A percentile compares a stretch with the other conserved stretches of the same genome.
Evolutionary conservation across 1,284 basidiomycete genomes (phyloP).

Genomic region (Tilletia caries): DNA sequence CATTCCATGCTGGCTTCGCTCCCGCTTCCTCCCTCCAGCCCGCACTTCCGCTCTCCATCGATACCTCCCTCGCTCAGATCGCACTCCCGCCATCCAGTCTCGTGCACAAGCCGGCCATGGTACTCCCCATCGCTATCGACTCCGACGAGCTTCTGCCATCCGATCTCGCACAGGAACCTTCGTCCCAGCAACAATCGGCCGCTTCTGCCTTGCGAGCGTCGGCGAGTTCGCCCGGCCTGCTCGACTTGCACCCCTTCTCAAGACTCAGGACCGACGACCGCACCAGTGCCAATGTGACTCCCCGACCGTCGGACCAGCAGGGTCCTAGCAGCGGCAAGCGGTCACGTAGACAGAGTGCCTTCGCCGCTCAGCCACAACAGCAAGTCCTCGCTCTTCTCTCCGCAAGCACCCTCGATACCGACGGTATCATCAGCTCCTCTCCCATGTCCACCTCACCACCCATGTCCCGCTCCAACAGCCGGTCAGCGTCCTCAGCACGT

Average conservation of each 20-base stretch:
- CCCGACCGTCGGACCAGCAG: background rate
- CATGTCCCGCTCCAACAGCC: conserved; percentile 14
- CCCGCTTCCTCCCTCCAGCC: conserved; percentile 23
- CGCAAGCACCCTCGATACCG: background rate
- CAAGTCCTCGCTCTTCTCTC: background rate
- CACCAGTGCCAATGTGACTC: background rate
- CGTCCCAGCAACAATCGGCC: no score
- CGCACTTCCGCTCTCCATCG: conserved; percentile 32
- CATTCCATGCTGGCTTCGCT: conserved; percentile 2
- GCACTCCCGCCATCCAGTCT: conserved; percentile 25
- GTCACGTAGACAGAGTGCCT: background rate
- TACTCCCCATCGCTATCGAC: conserved; percentile 9
- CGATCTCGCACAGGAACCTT: no score
- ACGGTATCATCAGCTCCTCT: background rate
- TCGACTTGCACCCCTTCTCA: background rate
- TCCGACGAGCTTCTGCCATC: no score
- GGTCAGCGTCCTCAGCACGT: background rate
- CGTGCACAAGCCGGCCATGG: conserved; percentile 13
- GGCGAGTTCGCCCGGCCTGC: background rate
- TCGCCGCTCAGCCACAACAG: background rate
- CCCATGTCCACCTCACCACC: background rate
- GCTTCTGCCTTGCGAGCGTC: background rate
- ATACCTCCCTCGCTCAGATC: conserved; percentile 30
- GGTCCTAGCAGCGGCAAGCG: background rate
- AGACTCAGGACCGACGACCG: background rate